phyloP scores from a whole-genome alignment of 768 basidiomycete species.

The Pisolithus microcarpus region DNA sequence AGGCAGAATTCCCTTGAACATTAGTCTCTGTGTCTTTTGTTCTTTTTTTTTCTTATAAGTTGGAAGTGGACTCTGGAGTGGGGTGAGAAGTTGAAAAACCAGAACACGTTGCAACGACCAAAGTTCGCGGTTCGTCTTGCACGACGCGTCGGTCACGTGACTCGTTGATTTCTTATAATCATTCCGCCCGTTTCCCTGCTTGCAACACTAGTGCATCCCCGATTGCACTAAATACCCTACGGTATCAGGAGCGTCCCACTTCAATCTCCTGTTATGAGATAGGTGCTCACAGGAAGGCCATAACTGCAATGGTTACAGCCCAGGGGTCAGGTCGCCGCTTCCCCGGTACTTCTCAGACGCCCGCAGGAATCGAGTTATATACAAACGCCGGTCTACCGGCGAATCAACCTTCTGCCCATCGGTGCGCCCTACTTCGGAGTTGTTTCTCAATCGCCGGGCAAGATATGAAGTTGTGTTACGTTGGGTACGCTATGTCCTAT shows the following conservation, averaged over 20 bases:
- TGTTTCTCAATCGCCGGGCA: neutral
- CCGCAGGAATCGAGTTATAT: neutral
- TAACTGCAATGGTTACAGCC: too few species aligned
- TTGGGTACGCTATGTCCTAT: neutral
- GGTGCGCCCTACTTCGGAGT: neutral
- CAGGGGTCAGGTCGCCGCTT: neutral
- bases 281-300: too few species aligned
- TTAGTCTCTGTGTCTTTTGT: slow-evolving; percentile 19
- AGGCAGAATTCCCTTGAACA: slow-evolving; percentile 80
- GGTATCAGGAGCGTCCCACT: neutral
- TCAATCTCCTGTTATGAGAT: neutral
- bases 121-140: slow-evolving; percentile 23
- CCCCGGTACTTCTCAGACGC: neutral
- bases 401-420: neutral
- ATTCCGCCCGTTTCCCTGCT: neutral
- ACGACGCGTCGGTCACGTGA: slow-evolving; percentile 29
- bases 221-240: neutral
- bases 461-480: neutral
- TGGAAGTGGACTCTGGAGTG: neutral
- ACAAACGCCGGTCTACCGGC: neutral
- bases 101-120: slow-evolving; percentile 2
- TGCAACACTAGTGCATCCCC: too few species aligned
- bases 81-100: neutral
- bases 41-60: slow-evolving; percentile 1
- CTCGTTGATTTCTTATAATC: slow-evolving; percentile 18